A percentile compares a stretch with the other conserved stretches of the same genome.
Conservation (phyloP, 1,284 basidiomycete species). For the Fomitopsis palustris region DNA sequence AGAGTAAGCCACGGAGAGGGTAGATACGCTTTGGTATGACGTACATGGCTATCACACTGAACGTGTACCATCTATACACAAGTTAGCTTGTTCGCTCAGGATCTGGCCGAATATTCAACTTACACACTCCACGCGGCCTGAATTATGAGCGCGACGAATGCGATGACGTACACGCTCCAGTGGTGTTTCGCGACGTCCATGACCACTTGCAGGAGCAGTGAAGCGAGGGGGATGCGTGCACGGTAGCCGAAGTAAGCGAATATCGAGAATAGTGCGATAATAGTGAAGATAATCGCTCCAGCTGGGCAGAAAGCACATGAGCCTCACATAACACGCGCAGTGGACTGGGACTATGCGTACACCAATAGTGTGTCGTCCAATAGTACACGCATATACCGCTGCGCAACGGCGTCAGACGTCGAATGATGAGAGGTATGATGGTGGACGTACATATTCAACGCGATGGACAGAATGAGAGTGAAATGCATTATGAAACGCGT, state of each 20-base stretch:
- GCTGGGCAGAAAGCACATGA: constrained; percentile 33
- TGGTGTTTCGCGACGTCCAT: constrained; percentile 86
- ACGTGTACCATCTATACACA: constrained; percentile 60
- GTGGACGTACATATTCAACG: constrained; percentile 65
- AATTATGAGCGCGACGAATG: constrained; percentile 64
- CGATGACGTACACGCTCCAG: constrained; percentile 77
- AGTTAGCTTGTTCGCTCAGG: not conserved
- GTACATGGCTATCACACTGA: constrained; percentile 66
- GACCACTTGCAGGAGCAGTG: constrained; percentile 75
- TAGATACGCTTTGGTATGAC: constrained; percentile 16
- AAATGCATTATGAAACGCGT: constrained; percentile 82
- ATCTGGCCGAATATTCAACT: constrained; percentile 22
- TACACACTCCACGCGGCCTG: constrained; percentile 72
- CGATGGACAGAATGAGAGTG: constrained; percentile 67
- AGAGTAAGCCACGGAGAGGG: too few relatives aligned
- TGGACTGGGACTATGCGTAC: constrained; percentile 36
- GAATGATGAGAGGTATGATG: not conserved
- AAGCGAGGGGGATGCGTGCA: constrained; percentile 75
- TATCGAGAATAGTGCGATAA: constrained; percentile 62
- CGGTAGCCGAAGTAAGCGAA: constrained; percentile 67
- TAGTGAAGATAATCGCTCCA: constrained; percentile 75
- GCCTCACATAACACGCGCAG: not conserved
- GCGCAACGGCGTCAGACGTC: constrained; percentile 6
- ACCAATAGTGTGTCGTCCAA: constrained; percentile 75
- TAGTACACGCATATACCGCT: constrained; percentile 71